phyloP scores from a whole-genome alignment of 2,329 filamentous ascomycete species.

The Alternaria gansuensis region DNA sequence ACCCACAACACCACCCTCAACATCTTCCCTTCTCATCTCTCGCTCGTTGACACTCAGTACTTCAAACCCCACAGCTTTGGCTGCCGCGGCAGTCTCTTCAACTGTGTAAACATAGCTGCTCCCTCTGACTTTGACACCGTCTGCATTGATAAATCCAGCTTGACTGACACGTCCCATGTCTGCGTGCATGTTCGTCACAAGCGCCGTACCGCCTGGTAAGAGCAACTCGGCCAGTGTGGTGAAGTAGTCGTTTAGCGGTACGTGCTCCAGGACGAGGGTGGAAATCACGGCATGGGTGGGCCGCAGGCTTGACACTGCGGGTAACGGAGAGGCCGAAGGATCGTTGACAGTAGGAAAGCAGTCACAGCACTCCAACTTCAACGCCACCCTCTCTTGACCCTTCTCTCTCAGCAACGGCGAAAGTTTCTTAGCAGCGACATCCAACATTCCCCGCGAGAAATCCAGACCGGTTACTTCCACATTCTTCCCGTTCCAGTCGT shows the following conservation, averaged over 20 bases:
- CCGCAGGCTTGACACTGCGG: conserved; percentile 19
- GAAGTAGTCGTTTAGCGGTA: conserved; percentile 64
- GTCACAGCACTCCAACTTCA: conserved; percentile 40
- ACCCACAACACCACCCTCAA: conserved; percentile 43
- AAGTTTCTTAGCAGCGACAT: conserved; percentile 58
- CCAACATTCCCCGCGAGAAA: conserved; percentile 66
- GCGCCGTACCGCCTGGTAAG: conserved; percentile 58
- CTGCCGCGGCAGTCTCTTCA: conserved; percentile 62
- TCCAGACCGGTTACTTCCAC: conserved; percentile 64
- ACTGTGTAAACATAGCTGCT: conserved; percentile 66
- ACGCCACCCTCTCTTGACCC: not conserved
- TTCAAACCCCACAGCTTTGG: conserved; percentile 48
- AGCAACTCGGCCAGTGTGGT: conserved; percentile 56
- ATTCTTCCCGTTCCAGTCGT: conserved; percentile 35
- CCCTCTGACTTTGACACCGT: conserved; percentile 65
- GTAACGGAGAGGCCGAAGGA: conserved; percentile 32
- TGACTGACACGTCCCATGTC: conserved; percentile 69
- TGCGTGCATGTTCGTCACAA: conserved; percentile 74
- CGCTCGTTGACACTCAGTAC: conserved; percentile 43
- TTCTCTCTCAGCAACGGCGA: conserved; percentile 1
- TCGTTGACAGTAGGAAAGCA: conserved; percentile 40
- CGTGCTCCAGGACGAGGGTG: conserved; percentile 72
- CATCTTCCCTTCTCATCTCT: conserved; percentile 41
- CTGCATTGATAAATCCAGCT: conserved; percentile 68
- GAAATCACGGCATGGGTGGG: conserved; percentile 62